Evolutionary conservation across 352 stramenopile species (phyloP).

Genomic region (Phytophthora ohioensis): DNA sequence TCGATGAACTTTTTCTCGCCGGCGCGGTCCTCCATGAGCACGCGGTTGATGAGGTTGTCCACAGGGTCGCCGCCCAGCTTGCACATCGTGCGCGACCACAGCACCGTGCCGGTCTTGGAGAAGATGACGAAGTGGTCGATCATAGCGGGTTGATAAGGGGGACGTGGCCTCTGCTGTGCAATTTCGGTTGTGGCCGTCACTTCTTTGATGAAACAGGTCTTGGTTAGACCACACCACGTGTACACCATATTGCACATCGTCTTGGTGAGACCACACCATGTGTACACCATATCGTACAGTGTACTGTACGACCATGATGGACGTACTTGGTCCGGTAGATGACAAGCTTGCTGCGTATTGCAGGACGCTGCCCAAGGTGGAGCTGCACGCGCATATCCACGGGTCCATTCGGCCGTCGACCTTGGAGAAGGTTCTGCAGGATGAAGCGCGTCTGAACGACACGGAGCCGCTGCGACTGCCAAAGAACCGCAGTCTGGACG

Average conservation of each 20-base stretch:
- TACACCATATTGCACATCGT: constrained; percentile 15
- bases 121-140: constrained; percentile 95
- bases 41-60: constrained; percentile 88
- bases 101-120: constrained; percentile 89
- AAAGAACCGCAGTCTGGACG: constrained; percentile 67
- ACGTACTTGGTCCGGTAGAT: constrained; percentile 22
- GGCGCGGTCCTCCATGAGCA: constrained; percentile 91
- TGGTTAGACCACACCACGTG: constrained; percentile 24
- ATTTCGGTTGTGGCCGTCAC: constrained; percentile 18
- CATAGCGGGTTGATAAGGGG: constrained; percentile 54
- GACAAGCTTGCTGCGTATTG: constrained; percentile 54
- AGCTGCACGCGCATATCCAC: constrained; percentile 92
- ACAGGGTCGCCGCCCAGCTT: constrained; percentile 89
- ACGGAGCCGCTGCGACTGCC: constrained; percentile 47
- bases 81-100: constrained; percentile 91
- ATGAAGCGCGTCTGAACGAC: constrained; percentile 46
- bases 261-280: constrained; percentile 28
- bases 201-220: constrained; percentile 23
- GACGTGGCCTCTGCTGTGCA: neutral
- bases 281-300: constrained; percentile 17
- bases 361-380: constrained; percentile 75
- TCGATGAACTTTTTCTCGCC: constrained; percentile 88
- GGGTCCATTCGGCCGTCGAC: constrained; percentile 79
- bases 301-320: constrained; percentile 8
- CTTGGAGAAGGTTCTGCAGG: constrained; percentile 66